Evolutionary conservation across 176 grass and related monocot genomes (phyloP).

Genomic region (Cenchrus fungigraminus): DNA sequence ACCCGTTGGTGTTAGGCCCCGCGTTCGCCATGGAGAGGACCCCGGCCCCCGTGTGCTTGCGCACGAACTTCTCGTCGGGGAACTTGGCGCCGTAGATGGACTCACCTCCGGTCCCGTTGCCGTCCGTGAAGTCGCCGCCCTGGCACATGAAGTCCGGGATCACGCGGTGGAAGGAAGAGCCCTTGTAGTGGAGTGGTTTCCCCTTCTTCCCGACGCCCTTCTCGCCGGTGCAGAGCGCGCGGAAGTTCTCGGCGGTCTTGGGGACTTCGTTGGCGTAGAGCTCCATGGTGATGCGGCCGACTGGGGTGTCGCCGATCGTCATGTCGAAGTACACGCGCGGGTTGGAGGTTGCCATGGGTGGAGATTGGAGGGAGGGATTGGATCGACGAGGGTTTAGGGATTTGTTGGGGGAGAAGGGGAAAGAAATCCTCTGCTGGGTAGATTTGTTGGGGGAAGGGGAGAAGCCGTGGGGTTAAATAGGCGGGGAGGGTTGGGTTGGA

Average conservation of each 20-base stretch:
- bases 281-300: slow-evolving; percentile 70
- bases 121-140: slow-evolving; percentile 78
- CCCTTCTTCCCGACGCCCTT: slow-evolving; percentile 50
- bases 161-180: slow-evolving; percentile 66
- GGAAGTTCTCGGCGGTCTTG: slow-evolving; percentile 73
- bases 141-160: slow-evolving; percentile 90
- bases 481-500: background rate
- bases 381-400: background rate
- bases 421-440: background rate
- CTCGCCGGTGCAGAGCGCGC: slow-evolving; percentile 81
- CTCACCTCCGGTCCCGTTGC: slow-evolving; percentile 77
- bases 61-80: slow-evolving; percentile 64
- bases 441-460: background rate
- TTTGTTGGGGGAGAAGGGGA: background rate
- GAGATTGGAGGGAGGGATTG: background rate
- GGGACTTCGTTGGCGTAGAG: slow-evolving; percentile 50
- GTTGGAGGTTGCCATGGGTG: slow-evolving; percentile 26
- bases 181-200: slow-evolving; percentile 78
- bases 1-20: slow-evolving; percentile 71
- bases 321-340: slow-evolving; percentile 78
- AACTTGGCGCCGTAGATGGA: slow-evolving; percentile 88
- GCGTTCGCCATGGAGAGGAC: slow-evolving; percentile 85
- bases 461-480: slow-evolving; percentile 41
- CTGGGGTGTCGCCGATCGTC: slow-evolving; percentile 42
- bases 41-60: slow-evolving; percentile 49